A percentile compares a stretch with the other conserved stretches of the same genome.
phyloP scores from a whole-genome alignment of 257 asterid genomes.

The Gardenia jasminoides region DNA sequence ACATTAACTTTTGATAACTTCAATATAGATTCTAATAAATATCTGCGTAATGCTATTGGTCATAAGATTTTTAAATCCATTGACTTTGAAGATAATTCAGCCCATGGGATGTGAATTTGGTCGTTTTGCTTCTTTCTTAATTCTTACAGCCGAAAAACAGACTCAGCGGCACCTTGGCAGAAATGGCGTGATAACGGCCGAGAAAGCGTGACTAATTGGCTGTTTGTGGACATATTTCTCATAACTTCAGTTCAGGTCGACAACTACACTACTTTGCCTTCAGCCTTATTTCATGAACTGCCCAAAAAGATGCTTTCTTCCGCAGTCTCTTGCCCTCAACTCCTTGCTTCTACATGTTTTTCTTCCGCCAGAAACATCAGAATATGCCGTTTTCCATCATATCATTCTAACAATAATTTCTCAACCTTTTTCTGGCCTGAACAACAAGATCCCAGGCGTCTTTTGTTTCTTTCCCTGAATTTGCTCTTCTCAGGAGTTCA shows the following conservation, averaged over 20 bases:
- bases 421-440: conserved; percentile 2
- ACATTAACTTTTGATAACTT: too few species aligned
- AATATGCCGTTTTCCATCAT: not conserved
- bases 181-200: conserved; percentile 6
- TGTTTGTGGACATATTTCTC: too few species aligned
- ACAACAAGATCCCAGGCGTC: conserved; percentile 21
- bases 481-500: conserved; percentile 10
- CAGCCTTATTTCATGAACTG: conserved; percentile 1
- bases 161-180: not conserved
- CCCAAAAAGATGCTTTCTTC: conserved; percentile 1
- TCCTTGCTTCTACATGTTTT: not conserved
- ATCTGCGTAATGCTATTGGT: not conserved
- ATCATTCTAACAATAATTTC: not conserved
- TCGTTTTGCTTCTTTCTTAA: not conserved
- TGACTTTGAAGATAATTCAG: not conserved
- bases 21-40: too few species aligned
- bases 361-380: not conserved
- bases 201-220: not conserved
- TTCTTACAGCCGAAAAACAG: not conserved
- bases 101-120: not conserved
- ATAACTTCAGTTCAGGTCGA: not conserved
- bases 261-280: not conserved
- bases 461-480: conserved; percentile 11
- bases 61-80: not conserved
- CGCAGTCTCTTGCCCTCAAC: conserved; percentile 18